Percentiles rank a stretch among this genome's conserved stretches.
These are phyloP conservation scores for Phytophthora uliginosa DNA, from an alignment of 352 stramenopile species.

Conservation along the genomic window DNA sequence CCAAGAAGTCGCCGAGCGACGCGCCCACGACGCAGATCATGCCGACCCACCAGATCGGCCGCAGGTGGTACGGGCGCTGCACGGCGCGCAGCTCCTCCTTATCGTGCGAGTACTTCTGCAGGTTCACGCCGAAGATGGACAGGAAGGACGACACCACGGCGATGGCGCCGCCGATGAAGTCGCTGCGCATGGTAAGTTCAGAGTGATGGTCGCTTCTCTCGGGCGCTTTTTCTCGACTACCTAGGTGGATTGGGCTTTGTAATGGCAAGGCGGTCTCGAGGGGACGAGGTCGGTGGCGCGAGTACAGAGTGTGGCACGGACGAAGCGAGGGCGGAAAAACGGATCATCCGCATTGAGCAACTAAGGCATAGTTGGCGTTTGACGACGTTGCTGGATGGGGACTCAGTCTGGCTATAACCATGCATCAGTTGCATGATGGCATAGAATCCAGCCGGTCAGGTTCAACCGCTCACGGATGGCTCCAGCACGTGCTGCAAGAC, in stretches of 20 bases:
- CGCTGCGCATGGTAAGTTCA: constrained; percentile 32
- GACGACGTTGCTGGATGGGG: not conserved
- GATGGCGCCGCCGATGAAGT: constrained; percentile 78
- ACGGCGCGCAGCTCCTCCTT: constrained; percentile 81
- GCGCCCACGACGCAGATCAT: constrained; percentile 88
- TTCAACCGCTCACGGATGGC: constrained; percentile 21
- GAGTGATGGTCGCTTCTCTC: constrained; percentile 3
- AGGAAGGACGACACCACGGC: constrained; percentile 78
- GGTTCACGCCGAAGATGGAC: constrained; percentile 93
- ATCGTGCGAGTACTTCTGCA: constrained; percentile 93
- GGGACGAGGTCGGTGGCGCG: constrained; percentile 23
- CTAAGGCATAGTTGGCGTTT: not conserved
- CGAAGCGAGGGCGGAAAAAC: constrained; percentile 15
- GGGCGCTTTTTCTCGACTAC: constrained; percentile 29
- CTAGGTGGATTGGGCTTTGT: not conserved
- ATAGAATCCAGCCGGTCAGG: constrained; percentile 29
- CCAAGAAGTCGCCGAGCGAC: constrained; percentile 88
- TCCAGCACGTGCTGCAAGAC: constrained; percentile 13
- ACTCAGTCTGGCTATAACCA: constrained; percentile 6
- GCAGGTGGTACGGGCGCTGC: constrained; percentile 81
- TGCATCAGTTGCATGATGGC: constrained; percentile 30
- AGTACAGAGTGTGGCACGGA: constrained; percentile 17
- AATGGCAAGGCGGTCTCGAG: constrained; percentile 1
- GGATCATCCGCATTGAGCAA: constrained; percentile 10
- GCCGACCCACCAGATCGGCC: constrained; percentile 91